Percentiles rank a stretch among this genome's conserved stretches.
phyloP scores from a whole-genome alignment of 2,329 filamentous ascomycete genomes.

The Amauroascus verrucosus region DNA sequence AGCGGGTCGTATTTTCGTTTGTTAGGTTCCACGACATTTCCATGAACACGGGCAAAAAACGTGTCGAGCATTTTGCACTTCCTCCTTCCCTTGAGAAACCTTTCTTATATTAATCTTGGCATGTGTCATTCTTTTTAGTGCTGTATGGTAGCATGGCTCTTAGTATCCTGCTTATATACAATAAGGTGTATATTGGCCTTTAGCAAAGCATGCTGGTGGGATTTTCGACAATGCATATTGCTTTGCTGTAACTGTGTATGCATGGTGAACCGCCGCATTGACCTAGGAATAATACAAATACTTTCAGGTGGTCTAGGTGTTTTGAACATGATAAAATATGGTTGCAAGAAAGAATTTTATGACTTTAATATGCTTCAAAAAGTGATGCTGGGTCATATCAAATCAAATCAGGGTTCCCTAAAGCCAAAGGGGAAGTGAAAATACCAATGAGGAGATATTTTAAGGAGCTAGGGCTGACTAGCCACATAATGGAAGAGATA shows the following conservation, averaged over 20 bases:
- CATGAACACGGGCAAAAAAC: neutral
- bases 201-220: neutral
- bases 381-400: neutral
- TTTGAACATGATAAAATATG: no score
- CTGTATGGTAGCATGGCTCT: neutral
- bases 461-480: neutral
- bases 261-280: neutral
- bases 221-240: neutral
- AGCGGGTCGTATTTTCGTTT: neutral
- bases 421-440: neutral
- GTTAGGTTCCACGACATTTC: neutral
- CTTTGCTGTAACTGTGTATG: neutral
- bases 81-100: neutral
- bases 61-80: neutral
- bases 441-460: no score
- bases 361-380: neutral
- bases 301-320: neutral
- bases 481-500: neutral
- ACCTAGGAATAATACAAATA: neutral
- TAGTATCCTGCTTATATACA: neutral
- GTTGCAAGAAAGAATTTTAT: neutral
- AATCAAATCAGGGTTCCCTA: neutral
- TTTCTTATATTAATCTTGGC: neutral
- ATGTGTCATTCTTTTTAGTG: neutral
- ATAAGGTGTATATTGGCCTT: neutral